Evolutionary conservation across 768 basidiomycete genomes (phyloP).

Genomic region (Tulasnella sp.): DNA sequence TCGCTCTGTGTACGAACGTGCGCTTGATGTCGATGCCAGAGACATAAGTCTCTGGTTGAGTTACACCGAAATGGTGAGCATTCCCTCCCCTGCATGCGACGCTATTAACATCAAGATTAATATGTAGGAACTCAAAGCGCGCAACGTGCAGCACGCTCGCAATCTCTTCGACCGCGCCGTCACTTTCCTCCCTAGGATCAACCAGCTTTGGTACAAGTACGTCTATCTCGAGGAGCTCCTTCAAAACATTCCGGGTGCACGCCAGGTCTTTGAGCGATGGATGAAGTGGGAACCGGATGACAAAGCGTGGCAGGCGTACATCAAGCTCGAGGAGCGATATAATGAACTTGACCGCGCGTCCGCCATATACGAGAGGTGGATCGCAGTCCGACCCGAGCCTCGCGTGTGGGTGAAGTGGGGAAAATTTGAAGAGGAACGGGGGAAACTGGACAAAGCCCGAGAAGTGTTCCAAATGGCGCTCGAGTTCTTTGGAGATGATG

Average conservation of each 20-base stretch:
- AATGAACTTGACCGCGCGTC: constrained; percentile 86
- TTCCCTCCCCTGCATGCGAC: neutral
- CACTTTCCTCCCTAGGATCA: constrained; percentile 89
- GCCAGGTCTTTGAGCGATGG: constrained; percentile 98
- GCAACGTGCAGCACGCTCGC: constrained; percentile 93
- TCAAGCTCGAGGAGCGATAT: constrained; percentile 94
- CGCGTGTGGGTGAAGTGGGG: constrained; percentile 58
- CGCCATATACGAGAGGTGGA: constrained; percentile 84
- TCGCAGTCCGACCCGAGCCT: constrained; percentile 47
- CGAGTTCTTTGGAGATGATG: constrained; percentile 83
- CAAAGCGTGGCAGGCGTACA: constrained; percentile 99
- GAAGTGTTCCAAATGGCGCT: constrained; percentile 86
- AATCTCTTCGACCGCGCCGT: constrained; percentile 97
- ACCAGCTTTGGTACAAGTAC: constrained; percentile 99
- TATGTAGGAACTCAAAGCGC: constrained; percentile 73
- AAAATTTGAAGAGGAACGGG: constrained; percentile 53
- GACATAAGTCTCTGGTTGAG: constrained; percentile 87
- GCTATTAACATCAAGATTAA: neutral
- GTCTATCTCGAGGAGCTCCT: constrained; percentile 97
- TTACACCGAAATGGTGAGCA: constrained; percentile 60
- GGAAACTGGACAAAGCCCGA: constrained; percentile 55
- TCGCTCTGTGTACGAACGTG: constrained; percentile 91
- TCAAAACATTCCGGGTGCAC: constrained; percentile 89
- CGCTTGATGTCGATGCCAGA: constrained; percentile 87
- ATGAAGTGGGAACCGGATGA: constrained; percentile 99